Conservation (phyloP, 164 flowering plant genomes). For the Umbilicus rupestris region DNA sequence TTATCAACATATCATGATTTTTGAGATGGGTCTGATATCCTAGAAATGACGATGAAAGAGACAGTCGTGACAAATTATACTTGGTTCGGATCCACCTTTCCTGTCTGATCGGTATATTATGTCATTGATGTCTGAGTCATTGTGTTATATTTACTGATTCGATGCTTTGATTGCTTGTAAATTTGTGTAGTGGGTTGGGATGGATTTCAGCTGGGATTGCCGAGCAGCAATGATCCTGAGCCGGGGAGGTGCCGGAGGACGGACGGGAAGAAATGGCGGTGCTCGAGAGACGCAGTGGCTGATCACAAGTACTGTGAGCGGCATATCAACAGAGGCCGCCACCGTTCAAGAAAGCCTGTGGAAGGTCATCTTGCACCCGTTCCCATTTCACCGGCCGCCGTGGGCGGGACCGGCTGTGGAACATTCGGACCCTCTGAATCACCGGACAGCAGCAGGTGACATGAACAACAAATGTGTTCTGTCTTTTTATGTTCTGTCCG, state of each 20-base stretch:
- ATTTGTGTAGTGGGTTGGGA: background rate
- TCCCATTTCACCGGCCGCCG: too few species aligned
- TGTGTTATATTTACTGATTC: background rate
- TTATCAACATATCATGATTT: too few species aligned
- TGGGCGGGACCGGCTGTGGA: too few species aligned
- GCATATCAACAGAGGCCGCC: conserved; percentile 68
- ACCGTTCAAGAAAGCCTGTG: conserved; percentile 86
- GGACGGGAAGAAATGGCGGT: conserved; percentile 44
- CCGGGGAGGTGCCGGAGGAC: conserved; percentile 36
- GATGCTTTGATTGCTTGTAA: background rate
- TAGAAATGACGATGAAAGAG: too few species aligned
- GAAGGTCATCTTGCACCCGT: too few species aligned
- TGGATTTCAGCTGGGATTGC: conserved; percentile 1
- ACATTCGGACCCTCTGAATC: background rate
- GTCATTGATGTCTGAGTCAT: too few species aligned
- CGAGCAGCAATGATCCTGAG: conserved; percentile 23
- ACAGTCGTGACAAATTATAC: too few species aligned
- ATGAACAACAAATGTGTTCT: background rate
- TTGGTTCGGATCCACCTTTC: too few species aligned
- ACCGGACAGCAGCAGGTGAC: background rate
- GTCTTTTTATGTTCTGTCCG: background rate
- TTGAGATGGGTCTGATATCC: too few species aligned
- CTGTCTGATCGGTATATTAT: too few species aligned
- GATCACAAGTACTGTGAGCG: conserved; percentile 36
- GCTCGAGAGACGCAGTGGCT: conserved; percentile 33